phyloP scores from a whole-genome alignment of 805 yeast species.

The Candida sphagnicola region DNA sequence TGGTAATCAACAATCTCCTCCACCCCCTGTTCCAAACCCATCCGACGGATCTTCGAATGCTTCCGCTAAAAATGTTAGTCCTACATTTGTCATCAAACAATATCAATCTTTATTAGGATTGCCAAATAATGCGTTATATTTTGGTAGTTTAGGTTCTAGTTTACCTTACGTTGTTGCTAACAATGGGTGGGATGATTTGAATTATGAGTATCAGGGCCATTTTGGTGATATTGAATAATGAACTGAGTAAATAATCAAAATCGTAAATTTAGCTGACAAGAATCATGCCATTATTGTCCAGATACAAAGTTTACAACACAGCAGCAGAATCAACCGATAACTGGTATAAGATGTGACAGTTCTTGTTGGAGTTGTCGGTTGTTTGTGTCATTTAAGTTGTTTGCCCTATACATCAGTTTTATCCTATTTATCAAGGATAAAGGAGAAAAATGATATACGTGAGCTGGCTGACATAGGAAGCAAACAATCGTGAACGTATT shows the following conservation, averaged over 20 bases:
- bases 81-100: slow-evolving; percentile 52
- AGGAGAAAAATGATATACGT: neutral
- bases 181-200: slow-evolving; percentile 43
- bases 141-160: slow-evolving; percentile 45
- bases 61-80: slow-evolving; percentile 39
- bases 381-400: too few relatives aligned
- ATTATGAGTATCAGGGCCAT: slow-evolving; percentile 13
- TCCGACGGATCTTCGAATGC: neutral
- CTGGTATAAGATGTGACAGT: neutral
- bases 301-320: too few relatives aligned
- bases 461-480: neutral
- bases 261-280: too few relatives aligned
- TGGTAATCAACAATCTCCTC: slow-evolving; percentile 3
- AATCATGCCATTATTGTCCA: too few relatives aligned
- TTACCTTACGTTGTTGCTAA: slow-evolving; percentile 47
- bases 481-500: too few relatives aligned
- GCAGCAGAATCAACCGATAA: too few relatives aligned
- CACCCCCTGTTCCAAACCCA: neutral
- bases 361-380: too few relatives aligned
- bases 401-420: neutral
- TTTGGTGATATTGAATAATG: slow-evolving; percentile 12
- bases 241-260: too few relatives aligned
- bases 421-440: neutral
- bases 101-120: slow-evolving; percentile 52
- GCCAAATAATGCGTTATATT: slow-evolving; percentile 42